Evolutionary conservation across 345 rosid genomes (phyloP).

Genomic region (Orychophragmus violaceus): DNA sequence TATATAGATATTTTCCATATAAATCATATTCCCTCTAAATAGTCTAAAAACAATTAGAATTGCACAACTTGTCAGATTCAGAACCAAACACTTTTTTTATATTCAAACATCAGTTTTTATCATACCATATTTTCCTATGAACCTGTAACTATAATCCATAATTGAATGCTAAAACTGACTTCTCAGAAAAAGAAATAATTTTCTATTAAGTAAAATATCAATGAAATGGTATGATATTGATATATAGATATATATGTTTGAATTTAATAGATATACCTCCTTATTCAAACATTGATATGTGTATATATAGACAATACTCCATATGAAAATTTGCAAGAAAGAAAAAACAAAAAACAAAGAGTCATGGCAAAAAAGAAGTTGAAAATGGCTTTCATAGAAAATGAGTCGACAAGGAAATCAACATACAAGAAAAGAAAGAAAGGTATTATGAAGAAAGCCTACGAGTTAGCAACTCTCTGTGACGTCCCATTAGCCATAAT

Average conservation of each 20-base stretch:
- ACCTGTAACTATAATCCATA: not conserved
- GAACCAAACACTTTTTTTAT: not conserved
- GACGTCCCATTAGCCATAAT: slow-evolving; percentile 47
- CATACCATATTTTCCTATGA: not conserved
- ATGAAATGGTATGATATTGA: not conserved
- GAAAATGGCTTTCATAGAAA: slow-evolving; percentile 40
- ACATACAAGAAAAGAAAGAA: slow-evolving; percentile 61
- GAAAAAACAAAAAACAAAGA: not conserved
- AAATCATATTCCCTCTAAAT: not conserved
- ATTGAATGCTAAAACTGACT: not conserved
- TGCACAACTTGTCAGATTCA: not conserved
- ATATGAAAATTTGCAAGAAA: not conserved
- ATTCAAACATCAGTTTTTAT: not conserved
- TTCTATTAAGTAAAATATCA: not conserved
- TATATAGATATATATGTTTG: not conserved
- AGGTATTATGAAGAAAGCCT: slow-evolving; percentile 59
- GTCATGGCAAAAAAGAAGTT: slow-evolving; percentile 56
- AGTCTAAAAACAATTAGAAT: not conserved
- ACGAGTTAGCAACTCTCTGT: slow-evolving; percentile 53
- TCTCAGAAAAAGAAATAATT: not conserved
- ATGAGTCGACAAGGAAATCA: slow-evolving; percentile 46
- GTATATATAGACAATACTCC: not conserved
- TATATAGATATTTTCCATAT: not conserved
- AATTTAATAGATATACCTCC: not conserved
- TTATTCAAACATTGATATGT: not conserved